Evolutionary conservation across 495 filamentous ascomycete genomes (phyloP).

Genomic region (Chaetomium tenue): DNA sequence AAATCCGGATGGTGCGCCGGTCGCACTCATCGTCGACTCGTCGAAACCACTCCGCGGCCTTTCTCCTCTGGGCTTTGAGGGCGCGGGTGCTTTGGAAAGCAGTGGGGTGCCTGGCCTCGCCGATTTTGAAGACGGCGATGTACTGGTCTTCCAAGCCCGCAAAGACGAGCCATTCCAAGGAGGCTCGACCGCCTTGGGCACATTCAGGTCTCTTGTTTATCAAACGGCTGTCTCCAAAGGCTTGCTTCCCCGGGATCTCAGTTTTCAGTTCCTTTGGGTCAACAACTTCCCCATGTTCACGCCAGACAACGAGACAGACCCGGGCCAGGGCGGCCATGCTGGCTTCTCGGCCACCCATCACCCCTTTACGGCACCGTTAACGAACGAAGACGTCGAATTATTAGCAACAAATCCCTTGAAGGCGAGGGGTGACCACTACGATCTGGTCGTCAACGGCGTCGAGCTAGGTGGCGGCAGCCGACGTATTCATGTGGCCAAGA

Average conservation of each 20-base stretch:
- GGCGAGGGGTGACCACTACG: conserved; percentile 81
- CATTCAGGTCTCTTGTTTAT: conserved; percentile 69
- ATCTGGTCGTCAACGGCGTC: conserved; percentile 92
- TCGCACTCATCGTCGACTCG: conserved; percentile 69
- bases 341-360: conserved; percentile 90
- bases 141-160: conserved; percentile 79
- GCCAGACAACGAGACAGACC: conserved; percentile 62
- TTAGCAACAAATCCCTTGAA: conserved; percentile 68
- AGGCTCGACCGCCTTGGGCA: conserved; percentile 77
- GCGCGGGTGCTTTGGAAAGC: conserved; percentile 50
- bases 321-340: conserved; percentile 76
- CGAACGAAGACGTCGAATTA: conserved; percentile 67
- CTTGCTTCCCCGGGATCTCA: conserved; percentile 53
- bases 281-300: conserved; percentile 90
- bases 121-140: conserved; percentile 58
- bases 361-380: conserved; percentile 88
- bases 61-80: conserved; percentile 71
- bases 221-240: conserved; percentile 59
- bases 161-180: conserved; percentile 57
- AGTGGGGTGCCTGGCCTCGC: conserved; percentile 22
- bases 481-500: conserved; percentile 80
- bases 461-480: conserved; percentile 91
- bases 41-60: conserved; percentile 70
- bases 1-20: conserved; percentile 69
- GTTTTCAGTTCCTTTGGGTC: conserved; percentile 77